Evolutionary conservation across 176 grass and related monocot genomes (phyloP).

Genomic region (Phragmites australis): DNA sequence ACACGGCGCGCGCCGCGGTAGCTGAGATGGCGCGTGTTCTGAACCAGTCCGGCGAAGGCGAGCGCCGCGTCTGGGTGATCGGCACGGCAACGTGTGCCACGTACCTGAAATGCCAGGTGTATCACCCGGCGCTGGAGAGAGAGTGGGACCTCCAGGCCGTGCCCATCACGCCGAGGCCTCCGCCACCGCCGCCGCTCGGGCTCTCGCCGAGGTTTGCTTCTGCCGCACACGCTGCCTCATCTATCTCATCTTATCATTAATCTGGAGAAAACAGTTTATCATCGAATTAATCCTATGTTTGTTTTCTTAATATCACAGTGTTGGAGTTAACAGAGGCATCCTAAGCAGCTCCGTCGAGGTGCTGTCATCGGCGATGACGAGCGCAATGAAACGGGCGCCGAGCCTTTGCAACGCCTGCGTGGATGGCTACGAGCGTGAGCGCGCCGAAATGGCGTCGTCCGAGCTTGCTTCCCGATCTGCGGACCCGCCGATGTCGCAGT

Average conservation of each 20-base stretch:
- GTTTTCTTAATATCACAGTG: constrained; percentile 36
- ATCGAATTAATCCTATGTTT: neutral
- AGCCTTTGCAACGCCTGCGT: constrained; percentile 51
- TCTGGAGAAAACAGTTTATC: neutral
- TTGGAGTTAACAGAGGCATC: constrained; percentile 51
- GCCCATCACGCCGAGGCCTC: constrained; percentile 65
- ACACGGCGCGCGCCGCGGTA: constrained; percentile 51
- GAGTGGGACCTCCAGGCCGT: constrained; percentile 91
- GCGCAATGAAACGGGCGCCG: constrained; percentile 41
- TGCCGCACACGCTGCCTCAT: neutral
- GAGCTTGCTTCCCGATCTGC: neutral
- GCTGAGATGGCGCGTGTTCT: constrained; percentile 64
- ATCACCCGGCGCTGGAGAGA: constrained; percentile 69
- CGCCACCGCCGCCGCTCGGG: constrained; percentile 40
- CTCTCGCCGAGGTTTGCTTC: constrained; percentile 51
- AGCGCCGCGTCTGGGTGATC: constrained; percentile 64
- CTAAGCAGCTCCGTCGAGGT: constrained; percentile 68
- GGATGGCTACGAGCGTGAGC: constrained; percentile 56
- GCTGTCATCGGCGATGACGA: constrained; percentile 52
- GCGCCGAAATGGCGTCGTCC: neutral
- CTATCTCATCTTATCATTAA: too few relatives aligned
- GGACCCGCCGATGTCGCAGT: constrained; percentile 49
- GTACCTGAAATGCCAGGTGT: constrained; percentile 81
- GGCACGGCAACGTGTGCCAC: constrained; percentile 85
- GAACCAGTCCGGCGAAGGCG: constrained; percentile 25